phyloP scores from a whole-genome alignment of 352 stramenopile genomes.

The Albugo laibachii region DNA sequence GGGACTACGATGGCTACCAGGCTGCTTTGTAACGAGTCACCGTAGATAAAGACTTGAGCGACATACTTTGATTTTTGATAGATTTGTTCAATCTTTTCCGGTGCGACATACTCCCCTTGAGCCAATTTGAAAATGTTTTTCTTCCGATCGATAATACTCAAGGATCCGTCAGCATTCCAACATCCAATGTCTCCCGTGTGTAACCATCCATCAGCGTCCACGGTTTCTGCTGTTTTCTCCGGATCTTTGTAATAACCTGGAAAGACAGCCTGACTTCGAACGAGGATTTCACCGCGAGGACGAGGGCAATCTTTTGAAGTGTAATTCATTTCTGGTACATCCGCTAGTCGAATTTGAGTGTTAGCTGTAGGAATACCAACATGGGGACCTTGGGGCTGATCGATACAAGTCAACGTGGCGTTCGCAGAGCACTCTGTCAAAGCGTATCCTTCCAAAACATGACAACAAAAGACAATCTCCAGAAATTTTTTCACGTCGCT shows the following conservation, averaged over 20 bases:
- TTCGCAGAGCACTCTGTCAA: slow-evolving; percentile 89
- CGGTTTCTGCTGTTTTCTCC: slow-evolving; percentile 79
- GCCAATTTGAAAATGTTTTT: slow-evolving; percentile 91
- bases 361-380: slow-evolving; percentile 79
- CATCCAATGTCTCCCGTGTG: slow-evolving; percentile 92
- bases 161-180: slow-evolving; percentile 83
- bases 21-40: slow-evolving; percentile 88
- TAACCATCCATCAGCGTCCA: slow-evolving; percentile 88
- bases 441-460: slow-evolving; percentile 88
- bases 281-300: slow-evolving; percentile 39
- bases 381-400: slow-evolving; percentile 59
- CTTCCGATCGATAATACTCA: slow-evolving; percentile 83
- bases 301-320: slow-evolving; percentile 47
- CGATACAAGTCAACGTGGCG: slow-evolving; percentile 39
- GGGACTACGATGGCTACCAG: slow-evolving; percentile 89
- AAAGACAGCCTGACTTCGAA: slow-evolving; percentile 72
- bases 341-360: slow-evolving; percentile 84
- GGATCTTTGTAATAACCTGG: slow-evolving; percentile 90
- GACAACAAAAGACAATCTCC: slow-evolving; percentile 74
- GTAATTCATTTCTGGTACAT: slow-evolving; percentile 97
- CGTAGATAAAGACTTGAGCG: slow-evolving; percentile 90
- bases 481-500: slow-evolving; percentile 88
- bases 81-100: slow-evolving; percentile 94
- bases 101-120: slow-evolving; percentile 91
- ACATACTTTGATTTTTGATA: slow-evolving; percentile 82